Evolutionary conservation across 1,139 yeast genomes (phyloP).

Genomic region (Yamadazyma sp.): DNA sequence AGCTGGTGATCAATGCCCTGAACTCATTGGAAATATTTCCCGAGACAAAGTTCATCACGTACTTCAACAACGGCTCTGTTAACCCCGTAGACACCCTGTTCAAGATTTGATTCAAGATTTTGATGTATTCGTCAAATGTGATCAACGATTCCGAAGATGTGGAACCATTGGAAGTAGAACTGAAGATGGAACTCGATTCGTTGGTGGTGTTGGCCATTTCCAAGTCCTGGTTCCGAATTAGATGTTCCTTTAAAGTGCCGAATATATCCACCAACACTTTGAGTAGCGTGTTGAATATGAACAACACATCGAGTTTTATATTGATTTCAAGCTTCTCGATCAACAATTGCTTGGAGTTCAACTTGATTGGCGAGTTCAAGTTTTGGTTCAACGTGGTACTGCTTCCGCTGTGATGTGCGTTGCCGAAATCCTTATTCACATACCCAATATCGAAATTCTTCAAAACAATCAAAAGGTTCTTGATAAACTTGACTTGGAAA

Average conservation of each 20-base stretch:
- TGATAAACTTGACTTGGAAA: slow-evolving; percentile 37
- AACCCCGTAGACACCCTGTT: slow-evolving; percentile 34
- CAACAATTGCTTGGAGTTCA: slow-evolving; percentile 42
- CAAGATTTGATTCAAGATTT: slow-evolving; percentile 29
- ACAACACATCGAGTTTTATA: slow-evolving; percentile 40
- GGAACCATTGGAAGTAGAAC: slow-evolving; percentile 27
- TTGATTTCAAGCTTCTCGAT: slow-evolving; percentile 49
- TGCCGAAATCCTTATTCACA: slow-evolving; percentile 7
- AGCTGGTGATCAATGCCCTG: slow-evolving; percentile 24
- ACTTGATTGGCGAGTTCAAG: slow-evolving; percentile 37
- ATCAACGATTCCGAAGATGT: slow-evolving; percentile 26
- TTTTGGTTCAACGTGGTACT: slow-evolving; percentile 18
- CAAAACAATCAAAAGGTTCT: slow-evolving; percentile 33
- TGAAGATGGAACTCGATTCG: slow-evolving; percentile 34
- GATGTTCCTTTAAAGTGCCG: slow-evolving; percentile 22
- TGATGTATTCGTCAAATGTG: slow-evolving; percentile 35
- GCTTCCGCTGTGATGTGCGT: slow-evolving; percentile 9
- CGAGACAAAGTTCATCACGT: slow-evolving; percentile 33
- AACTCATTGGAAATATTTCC: slow-evolving; percentile 31
- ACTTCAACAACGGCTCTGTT: slow-evolving; percentile 39
- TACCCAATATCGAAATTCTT: slow-evolving; percentile 45
- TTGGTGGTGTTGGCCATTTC: slow-evolving; percentile 8
- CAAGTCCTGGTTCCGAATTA: slow-evolving; percentile 13
- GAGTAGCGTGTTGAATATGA: slow-evolving; percentile 39
- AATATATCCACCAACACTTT: slow-evolving; percentile 33